phyloP scores from a whole-genome alignment of 805 yeast species.

The Yamadazyma endophytica region DNA sequence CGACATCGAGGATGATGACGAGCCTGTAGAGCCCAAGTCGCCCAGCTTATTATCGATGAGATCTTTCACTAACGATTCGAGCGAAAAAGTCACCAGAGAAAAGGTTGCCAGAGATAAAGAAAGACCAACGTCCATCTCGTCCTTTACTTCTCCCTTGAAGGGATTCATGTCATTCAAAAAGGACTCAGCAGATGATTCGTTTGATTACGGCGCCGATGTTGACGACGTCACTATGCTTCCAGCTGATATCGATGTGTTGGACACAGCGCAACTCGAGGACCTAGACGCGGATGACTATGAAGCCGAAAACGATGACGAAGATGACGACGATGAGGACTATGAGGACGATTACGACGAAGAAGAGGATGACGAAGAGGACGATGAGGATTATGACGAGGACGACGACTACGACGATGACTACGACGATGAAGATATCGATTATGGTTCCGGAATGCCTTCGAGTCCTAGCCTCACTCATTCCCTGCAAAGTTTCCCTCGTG shows the following conservation, averaged over 20 bases:
- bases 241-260: slow-evolving; percentile 20
- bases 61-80: slow-evolving; percentile 9
- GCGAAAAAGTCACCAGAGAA: slow-evolving; percentile 7
- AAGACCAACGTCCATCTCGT: slow-evolving; percentile 30
- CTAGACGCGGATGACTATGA: slow-evolving; percentile 6
- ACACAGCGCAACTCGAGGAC: slow-evolving; percentile 14
- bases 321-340: slow-evolving; percentile 13
- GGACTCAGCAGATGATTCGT: slow-evolving; percentile 18
- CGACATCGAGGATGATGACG: slow-evolving; percentile 42
- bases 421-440: slow-evolving; percentile 7
- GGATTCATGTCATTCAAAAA: slow-evolving; percentile 36
- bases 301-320: slow-evolving; percentile 10
- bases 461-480: too few species aligned
- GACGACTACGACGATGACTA: slow-evolving; percentile 10
- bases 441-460: slow-evolving; percentile 5
- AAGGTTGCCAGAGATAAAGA: slow-evolving; percentile 14
- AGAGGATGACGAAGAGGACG: slow-evolving; percentile 11
- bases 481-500: too few species aligned
- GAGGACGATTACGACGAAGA: slow-evolving; percentile 12
- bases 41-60: slow-evolving; percentile 13
- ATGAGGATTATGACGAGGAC: slow-evolving; percentile 10
- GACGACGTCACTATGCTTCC: too few species aligned
- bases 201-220: slow-evolving; percentile 25
- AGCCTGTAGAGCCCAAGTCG: slow-evolving; percentile 13
- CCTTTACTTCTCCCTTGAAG: slow-evolving; percentile 39